These are phyloP conservation scores for Coemansia sp. DNA, from an alignment of 192 early-diverging fungal species.

Conservation along the genomic window DNA sequence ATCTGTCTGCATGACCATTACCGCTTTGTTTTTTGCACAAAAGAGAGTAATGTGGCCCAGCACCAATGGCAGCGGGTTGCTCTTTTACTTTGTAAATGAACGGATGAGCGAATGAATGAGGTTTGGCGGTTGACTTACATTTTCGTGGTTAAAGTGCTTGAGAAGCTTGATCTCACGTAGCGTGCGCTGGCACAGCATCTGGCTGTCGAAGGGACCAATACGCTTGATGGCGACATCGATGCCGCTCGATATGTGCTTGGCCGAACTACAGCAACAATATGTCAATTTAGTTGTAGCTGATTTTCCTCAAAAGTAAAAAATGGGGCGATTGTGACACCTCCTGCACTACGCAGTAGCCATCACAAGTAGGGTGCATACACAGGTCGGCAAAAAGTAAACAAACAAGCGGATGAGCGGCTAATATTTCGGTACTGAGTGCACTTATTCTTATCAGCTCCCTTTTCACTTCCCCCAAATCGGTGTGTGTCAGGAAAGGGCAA, in stretches of 20 bases:
- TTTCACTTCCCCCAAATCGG: background rate
- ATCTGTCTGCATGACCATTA: background rate
- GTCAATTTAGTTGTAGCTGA: too few species aligned
- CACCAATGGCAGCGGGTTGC: background rate
- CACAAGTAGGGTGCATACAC: too few species aligned
- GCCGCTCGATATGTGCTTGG: conserved; percentile 75
- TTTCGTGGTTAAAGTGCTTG: conserved; percentile 83
- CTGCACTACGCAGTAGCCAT: too few species aligned
- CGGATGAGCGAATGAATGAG: background rate
- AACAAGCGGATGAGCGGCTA: too few species aligned
- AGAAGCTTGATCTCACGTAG: conserved; percentile 82
- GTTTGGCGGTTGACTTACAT: conserved; percentile 44
- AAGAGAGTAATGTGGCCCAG: background rate
- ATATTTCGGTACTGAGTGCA: too few species aligned
- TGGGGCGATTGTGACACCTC: too few species aligned
- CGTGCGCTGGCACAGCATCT: conserved; percentile 81
- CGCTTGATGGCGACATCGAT: conserved; percentile 90
- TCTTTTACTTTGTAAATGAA: background rate
- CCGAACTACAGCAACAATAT: conserved; percentile 58
- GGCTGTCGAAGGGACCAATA: conserved; percentile 81
- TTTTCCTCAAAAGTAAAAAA: too few species aligned
- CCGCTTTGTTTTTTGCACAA: background rate
- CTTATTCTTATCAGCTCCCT: background rate
- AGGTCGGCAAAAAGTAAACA: too few species aligned
- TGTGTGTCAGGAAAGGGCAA: background rate